Base-by-base conservation (phyloP, 192 early-diverging fungal genomes). In the Rhizoclosmatium globosum region DNA sequence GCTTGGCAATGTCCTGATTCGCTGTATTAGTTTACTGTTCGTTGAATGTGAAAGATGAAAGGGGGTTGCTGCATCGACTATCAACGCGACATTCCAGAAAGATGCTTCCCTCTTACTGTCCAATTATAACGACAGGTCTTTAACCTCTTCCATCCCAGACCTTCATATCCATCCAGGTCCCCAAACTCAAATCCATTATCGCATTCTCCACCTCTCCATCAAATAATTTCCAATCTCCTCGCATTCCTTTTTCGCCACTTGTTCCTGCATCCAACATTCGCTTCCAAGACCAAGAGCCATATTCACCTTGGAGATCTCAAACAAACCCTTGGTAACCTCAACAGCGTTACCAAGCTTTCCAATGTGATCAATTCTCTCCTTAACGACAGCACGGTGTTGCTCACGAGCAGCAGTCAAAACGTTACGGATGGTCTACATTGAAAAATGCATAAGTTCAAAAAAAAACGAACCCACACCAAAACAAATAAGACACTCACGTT, bases 301-400 rank as follows among this genome's bases (percentile, higher is more conserved):
- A 74, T 71, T 31, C 65, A 91, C 92, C 91, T 94, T 95, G 82
- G 96, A 97, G 85, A 97, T 94, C 64, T 92, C 93, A 86, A 95
- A 99, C 68, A 99, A 85, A 78, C 88, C 90, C 91, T 96, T 95
- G 79, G 96, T 99, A 71, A 95, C 93, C 45, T 94, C 92, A 38
- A 97, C 97, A 77, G 96, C 89, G 82, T 99, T 94, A 83, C 94
- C 94, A 82, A 99, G 92, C 87, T 96, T 89, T 70, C 93, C 92
- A 84, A 97, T 93, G 84, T 94, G 93, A 65, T 94, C 91, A 68
- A 97, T 96, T 71, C 95, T 93, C 81, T 94, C 92, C 86, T 92
- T 84, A 45, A 99, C 95, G 45, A 96, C 94, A 42, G 88, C 85
- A 89, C 95, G 94, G 92, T 99, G 97, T 85, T 95, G 95, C 31